phyloP scores from a whole-genome alignment of 2,329 filamentous ascomycete genomes.

The Alternaria angustiovoidea region DNA sequence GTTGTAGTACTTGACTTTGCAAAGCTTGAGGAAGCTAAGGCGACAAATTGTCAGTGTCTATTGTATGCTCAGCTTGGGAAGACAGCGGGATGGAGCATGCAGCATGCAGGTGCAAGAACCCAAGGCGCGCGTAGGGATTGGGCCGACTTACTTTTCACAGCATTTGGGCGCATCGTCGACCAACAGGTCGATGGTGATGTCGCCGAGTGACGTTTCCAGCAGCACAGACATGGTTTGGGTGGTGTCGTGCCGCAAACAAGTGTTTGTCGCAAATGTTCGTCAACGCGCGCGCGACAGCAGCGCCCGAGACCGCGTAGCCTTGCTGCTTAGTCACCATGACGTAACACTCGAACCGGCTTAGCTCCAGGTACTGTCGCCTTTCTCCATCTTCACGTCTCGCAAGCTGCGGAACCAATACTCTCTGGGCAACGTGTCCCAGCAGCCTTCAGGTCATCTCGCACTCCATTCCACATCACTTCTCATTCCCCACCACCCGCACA shows the following conservation, averaged over 20 bases:
- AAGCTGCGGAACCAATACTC: slow-evolving; percentile 14
- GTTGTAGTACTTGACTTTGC: slow-evolving; percentile 99
- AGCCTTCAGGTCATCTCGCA: slow-evolving; percentile 4
- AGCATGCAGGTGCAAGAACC: slow-evolving; percentile 31
- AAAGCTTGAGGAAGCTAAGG: slow-evolving; percentile 91
- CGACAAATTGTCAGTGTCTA: slow-evolving; percentile 60
- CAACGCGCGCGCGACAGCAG: slow-evolving; percentile 14
- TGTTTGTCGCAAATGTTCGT: slow-evolving; percentile 34
- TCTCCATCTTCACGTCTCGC: slow-evolving; percentile 15
- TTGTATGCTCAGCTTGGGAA: slow-evolving; percentile 61
- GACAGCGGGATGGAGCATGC: slow-evolving; percentile 35
- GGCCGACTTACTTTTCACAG: slow-evolving; percentile 84
- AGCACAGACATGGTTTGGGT: slow-evolving; percentile 79
- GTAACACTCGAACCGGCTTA: slow-evolving; percentile 12
- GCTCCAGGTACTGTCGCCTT: slow-evolving; percentile 14
- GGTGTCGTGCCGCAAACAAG: slow-evolving; percentile 20
- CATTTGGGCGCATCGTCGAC: slow-evolving; percentile 88
- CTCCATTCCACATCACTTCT: neutral
- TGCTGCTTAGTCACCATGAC: slow-evolving; percentile 32
- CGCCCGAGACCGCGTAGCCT: slow-evolving; percentile 6
- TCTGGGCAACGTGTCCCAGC: slow-evolving; percentile 15
- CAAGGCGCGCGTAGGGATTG: slow-evolving; percentile 25
- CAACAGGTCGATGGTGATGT: slow-evolving; percentile 93
- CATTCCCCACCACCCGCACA: neutral
- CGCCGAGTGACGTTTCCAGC: slow-evolving; percentile 89